Percentiles rank a stretch among this genome's conserved stretches.
Conservation (phyloP, 2,329 filamentous ascomycete species). For the Penicillium sp. region DNA sequence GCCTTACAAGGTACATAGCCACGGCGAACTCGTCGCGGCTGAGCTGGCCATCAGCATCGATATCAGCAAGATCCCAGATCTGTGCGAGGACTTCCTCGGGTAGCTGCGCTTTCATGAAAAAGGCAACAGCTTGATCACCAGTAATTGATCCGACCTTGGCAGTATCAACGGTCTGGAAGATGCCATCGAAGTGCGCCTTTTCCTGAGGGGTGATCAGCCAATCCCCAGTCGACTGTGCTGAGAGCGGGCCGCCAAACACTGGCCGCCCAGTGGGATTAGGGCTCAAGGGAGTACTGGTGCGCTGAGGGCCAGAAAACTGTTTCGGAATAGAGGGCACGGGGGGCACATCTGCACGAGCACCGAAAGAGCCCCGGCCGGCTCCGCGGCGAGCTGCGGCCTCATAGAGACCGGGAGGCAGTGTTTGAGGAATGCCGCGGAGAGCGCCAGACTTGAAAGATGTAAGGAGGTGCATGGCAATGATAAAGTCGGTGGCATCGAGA, state of each 20-base stretch:
- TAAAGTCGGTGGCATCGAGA: conserved; percentile 85
- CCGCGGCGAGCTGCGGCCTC: conserved; percentile 80
- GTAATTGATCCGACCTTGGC: conserved; percentile 79
- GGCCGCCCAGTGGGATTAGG: conserved; percentile 33
- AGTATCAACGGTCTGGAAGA: conserved; percentile 84
- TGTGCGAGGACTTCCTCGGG: conserved; percentile 87
- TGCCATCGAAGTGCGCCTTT: conserved; percentile 82
- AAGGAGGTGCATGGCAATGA: conserved; percentile 96
- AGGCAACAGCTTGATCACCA: conserved; percentile 90
- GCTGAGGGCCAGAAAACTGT: conserved; percentile 68
- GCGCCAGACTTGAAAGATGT: conserved; percentile 85
- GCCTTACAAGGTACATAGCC: conserved; percentile 93
- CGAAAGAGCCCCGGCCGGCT: conserved; percentile 54
- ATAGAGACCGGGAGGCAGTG: conserved; percentile 81
- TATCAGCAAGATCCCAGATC: conserved; percentile 96
- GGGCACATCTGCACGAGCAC: conserved; percentile 52
- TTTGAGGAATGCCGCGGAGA: conserved; percentile 75
- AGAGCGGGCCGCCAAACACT: conserved; percentile 53
- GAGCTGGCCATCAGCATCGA: conserved; percentile 84
- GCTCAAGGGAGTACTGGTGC: conserved; percentile 62
- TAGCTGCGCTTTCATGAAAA: conserved; percentile 89
- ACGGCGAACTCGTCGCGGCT: conserved; percentile 92
- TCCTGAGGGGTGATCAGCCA: conserved; percentile 85
- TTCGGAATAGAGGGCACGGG: conserved; percentile 72
- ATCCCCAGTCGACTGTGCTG: conserved; percentile 62